Evolutionary conservation across 2,329 filamentous ascomycete species (phyloP), one percentile per base, ranked within the genome.

Genomic region (Penicillium psychrosexuale): DNA sequence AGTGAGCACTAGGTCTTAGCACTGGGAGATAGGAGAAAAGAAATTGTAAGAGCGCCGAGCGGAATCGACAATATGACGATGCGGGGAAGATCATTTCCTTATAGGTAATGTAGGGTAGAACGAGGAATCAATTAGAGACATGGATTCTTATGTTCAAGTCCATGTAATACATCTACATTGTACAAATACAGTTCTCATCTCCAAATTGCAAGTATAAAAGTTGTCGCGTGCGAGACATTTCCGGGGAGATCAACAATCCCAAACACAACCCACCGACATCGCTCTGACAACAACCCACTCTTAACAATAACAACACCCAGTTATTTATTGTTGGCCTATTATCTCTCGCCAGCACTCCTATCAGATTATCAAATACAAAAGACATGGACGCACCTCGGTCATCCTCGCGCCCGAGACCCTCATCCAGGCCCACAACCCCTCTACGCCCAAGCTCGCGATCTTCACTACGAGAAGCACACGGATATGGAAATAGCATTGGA

Each of bases 361-460:
- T 33, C 30, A 11, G 7, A 34, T 34, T 27, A 12, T 38, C 24
- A 40, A 38, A 30, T 8, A 30, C 48, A 30, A 38, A 37, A 47
- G 47, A 58, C 56, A 74, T 75, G 66, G 69, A 73, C 40, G 49
- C 61, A 40, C 64, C 66, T 38, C 77, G 79, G 59, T 85, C 85
- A 24, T 81, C 80, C 49, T 88, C 85, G 39, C 86, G 84, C 60
- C 79, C 83, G 45, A 82, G 81, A 46, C 81, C 80, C 17, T 75
- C 81, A 5, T 91, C 90, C 39, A 87, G 90, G 58, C 94, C 93
- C 22, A 96, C 92, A 2, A 97, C 94, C 4, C 94, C 94, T 30
- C 84, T 99, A 9, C 89, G 93, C 46, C 89, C 93, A 15, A 91
- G 90, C 19, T 97, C 93, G 3, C 88, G 93, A 49, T 91, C 90